Conservation (phyloP, 441 rosid genomes). For the Gossypium schwendimanii region DNA sequence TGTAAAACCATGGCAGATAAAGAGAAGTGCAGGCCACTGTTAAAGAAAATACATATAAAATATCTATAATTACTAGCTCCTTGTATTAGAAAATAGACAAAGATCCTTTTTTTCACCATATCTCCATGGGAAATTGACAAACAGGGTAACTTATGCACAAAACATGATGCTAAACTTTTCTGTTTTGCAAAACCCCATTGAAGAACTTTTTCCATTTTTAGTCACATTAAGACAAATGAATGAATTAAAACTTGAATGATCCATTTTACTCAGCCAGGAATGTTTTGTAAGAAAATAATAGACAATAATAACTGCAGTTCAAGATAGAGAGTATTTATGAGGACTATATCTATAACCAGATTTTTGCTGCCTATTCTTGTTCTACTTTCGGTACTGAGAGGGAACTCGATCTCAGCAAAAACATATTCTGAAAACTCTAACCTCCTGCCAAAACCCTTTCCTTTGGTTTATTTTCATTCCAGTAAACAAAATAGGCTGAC, state of each 20-base stretch:
- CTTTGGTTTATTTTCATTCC: background rate
- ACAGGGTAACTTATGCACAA: background rate
- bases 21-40: background rate
- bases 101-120: conserved; percentile 1
- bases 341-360: background rate
- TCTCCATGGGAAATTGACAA: background rate
- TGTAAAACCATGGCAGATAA: background rate
- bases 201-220: background rate
- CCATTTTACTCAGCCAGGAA: background rate
- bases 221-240: background rate
- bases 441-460: background rate
- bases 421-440: background rate
- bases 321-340: background rate
- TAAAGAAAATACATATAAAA: background rate
- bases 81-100: background rate
- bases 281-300: background rate
- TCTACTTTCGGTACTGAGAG: background rate
- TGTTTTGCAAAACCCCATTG: background rate
- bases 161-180: background rate
- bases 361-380: background rate
- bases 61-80: background rate
- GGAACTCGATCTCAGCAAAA: background rate
- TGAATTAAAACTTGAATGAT: background rate
- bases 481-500: background rate
- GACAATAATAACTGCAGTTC: background rate